Evolutionary conservation across 2,329 filamentous ascomycete genomes (phyloP), one percentile per base, ranked within the genome.

Genomic region (Xylaria sp.): DNA sequence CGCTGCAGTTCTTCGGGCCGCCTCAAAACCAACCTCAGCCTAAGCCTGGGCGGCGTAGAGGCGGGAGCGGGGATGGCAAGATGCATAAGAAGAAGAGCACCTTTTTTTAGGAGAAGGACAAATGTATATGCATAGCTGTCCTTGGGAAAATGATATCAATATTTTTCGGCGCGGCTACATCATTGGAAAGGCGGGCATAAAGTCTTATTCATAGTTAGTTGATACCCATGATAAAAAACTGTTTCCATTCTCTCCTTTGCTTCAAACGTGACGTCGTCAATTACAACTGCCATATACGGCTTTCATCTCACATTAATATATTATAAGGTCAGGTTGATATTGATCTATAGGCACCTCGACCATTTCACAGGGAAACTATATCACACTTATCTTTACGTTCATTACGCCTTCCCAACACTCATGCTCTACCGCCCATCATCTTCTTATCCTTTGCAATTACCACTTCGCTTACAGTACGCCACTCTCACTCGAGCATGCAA

Each of bases 61-160:
- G 76, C 69, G 65, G 75, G 65, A 67, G 80, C 48, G 74, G 71
- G 17, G 75, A 76, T 19, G 82, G 79, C 65, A 82, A 81, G 74
- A 81, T 82, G 76, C 71, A 81, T 58, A 79, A 81, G 65, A 85
- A 85, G 79, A 85, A 85, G 79, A 79, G 82, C 64, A 85, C 83
- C 63, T 81, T 84, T 71, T 84, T 85, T 67, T 84, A 64, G 70
- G 68, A 61, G 58, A 30, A 50, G 3, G 9, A 36, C 19, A 24
- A 14, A 9, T 24, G 30, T 48, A 4, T 54, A 24, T 55, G 27
- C 42, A 45, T 4, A 55, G 24, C 3, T 34, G 45, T 6, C 11
- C n/a, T 39, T 11, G 39, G 21, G 19, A 57, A 30, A 47, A 61
- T 50, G 47, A 9, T 17, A 36, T 36, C 27, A 27, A 27, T 27